Base-by-base conservation (phyloP, 2,329 filamentous ascomycete species). In the Coniochaeta pulveracea region DNA sequence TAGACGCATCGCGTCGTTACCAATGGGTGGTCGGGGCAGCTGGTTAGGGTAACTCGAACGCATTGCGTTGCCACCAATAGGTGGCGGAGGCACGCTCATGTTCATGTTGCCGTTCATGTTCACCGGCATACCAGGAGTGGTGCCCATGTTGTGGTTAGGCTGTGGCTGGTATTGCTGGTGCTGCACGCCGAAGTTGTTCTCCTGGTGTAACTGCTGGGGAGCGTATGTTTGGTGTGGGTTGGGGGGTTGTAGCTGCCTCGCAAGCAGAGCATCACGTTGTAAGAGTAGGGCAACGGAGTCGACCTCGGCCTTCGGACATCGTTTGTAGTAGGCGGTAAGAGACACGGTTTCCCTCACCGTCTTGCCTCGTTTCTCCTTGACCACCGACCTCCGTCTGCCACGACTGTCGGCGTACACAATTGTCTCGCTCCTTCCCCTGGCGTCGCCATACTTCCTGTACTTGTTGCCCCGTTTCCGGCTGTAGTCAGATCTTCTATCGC, bases 261-360 rank as follows among this genome's bases (percentile, higher is more conserved):
- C 12, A 15, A 34, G 15, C 18, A 39, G 28, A 25, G 37, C 34
- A 17, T 41, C 38, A 12, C 17, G 42, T 16, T 47, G 37, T 23
- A 38, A 15, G 12, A 49, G 40, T 41, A 56, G 48, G 18, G 35
- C 41, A 34, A 51, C 26, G 25, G 46, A 44, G 35, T 57, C 45
- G 6, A 52, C 52, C 1, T 48, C 48, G 1, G 41, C 39, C 15
- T 47, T 50, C 2, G 61, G 63, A 3, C 48, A 47, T 7, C 58
- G 51, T 41, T 58, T 61, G 43, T 64, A 69, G 44, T 66, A 69
- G 9, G 56, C 59, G 2, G 55, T 64, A 26, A 70, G 47, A 8
- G 58, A 57, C 7, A 56, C 41, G 8, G 56, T 54, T 40, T 66
- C 58, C 10, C 45, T 46, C n/a, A 43, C 46, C 30, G 35, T 49